A percentile compares a stretch with the other conserved stretches of the same genome.
Conservation (phyloP, 345 rosid genomes). For the Ceriops zippeliana region DNA sequence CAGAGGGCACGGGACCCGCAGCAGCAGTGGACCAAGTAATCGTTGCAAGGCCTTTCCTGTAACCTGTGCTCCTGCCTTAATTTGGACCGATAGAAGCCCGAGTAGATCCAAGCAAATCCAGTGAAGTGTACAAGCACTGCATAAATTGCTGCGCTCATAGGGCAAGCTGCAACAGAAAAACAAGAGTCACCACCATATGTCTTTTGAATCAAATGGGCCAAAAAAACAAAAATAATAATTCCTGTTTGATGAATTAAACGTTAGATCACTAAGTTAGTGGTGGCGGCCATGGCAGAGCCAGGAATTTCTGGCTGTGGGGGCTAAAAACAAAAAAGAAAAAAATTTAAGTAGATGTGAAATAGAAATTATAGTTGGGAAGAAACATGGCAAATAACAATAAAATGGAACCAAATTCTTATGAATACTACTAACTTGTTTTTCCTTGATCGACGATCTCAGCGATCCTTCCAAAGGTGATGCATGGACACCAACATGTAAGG, state of each 20-base stretch:
- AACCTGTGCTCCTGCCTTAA: constrained; percentile 23
- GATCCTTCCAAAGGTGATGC: constrained; percentile 24
- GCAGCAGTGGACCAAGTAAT: constrained; percentile 20
- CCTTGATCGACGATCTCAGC: constrained; percentile 23
- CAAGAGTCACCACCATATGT: too few species aligned
- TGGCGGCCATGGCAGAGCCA: too few species aligned
- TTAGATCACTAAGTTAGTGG: too few species aligned
- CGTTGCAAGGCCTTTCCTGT: constrained; percentile 15
- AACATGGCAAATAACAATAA: neutral
- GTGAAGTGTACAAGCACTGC: neutral
- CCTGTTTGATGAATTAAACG: too few species aligned
- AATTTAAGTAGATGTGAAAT: too few species aligned
- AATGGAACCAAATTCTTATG: neutral
- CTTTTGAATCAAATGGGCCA: too few species aligned
- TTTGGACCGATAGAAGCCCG: constrained; percentile 25
- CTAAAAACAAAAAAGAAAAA: too few species aligned
- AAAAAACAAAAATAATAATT: too few species aligned
- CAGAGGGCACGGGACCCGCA: constrained; percentile 34
- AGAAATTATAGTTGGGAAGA: too few species aligned
- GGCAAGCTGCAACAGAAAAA: constrained; percentile 26
- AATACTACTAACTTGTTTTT: constrained; percentile 6
- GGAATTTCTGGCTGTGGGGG: too few species aligned
- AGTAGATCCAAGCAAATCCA: constrained; percentile 11
- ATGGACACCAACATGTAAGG: constrained; percentile 17
- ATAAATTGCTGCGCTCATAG: constrained; percentile 21